Percentiles rank a stretch among this genome's conserved stretches.
Conservation (phyloP, 2,329 filamentous ascomycete species). For the Penicillium glabrum region DNA sequence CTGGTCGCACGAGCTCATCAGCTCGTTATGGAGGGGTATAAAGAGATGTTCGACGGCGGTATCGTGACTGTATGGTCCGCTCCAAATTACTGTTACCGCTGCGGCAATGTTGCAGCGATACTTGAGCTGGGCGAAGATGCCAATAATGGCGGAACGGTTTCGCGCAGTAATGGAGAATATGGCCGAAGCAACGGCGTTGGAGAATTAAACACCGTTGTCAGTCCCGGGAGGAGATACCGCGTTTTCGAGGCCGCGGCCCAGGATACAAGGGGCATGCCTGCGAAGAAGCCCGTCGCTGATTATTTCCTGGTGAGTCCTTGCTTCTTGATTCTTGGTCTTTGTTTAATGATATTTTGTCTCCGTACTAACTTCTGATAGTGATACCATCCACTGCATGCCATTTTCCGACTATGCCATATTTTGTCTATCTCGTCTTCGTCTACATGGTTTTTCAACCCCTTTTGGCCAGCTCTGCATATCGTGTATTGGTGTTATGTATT, state of each 20-base stretch:
- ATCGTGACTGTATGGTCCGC: slow-evolving; percentile 99
- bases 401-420: slow-evolving; percentile 1
- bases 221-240: slow-evolving; percentile 84
- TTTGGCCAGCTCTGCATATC: slow-evolving; percentile 18
- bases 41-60: slow-evolving; percentile 95
- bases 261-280: slow-evolving; percentile 94
- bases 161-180: slow-evolving; percentile 58
- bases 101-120: slow-evolving; percentile 93
- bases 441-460: slow-evolving; percentile 11
- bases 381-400: slow-evolving; percentile 20
- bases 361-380: slow-evolving; percentile 16
- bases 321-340: background rate
- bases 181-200: slow-evolving; percentile 46
- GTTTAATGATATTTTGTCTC: background rate
- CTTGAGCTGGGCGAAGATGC: slow-evolving; percentile 88
- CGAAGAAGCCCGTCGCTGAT: slow-evolving; percentile 96
- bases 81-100: slow-evolving; percentile 95
- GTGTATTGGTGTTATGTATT: slow-evolving; percentile 21
- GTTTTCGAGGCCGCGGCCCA: slow-evolving; percentile 97
- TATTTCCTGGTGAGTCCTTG: slow-evolving; percentile 70
- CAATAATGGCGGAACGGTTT: slow-evolving; percentile 68
- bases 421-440: slow-evolving; percentile 10
- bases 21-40: slow-evolving; percentile 98
- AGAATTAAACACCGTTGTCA: slow-evolving; percentile 52
- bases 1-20: slow-evolving; percentile 94